These are phyloP conservation scores for Tetraselmis striata DNA, from an alignment of 139 green algal species.

Conservation along the genomic window DNA sequence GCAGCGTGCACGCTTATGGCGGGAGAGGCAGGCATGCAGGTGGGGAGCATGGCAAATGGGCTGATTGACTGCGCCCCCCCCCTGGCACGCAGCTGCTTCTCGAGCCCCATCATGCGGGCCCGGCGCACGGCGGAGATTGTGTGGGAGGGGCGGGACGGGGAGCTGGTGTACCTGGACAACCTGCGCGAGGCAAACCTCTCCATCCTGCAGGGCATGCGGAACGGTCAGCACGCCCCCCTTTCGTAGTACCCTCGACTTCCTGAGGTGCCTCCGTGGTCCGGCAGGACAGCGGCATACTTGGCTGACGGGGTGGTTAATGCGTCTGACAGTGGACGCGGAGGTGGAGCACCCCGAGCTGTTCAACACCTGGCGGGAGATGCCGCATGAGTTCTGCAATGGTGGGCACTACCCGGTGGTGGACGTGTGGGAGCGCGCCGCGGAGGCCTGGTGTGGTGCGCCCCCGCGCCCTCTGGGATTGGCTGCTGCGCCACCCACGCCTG, in stretches of 20 bases:
- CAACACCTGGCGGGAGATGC: slow-evolving; percentile 43
- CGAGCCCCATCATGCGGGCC: slow-evolving; percentile 47
- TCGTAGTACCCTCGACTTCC: too few species aligned
- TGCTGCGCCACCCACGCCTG: too few species aligned
- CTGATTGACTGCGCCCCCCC: too few species aligned
- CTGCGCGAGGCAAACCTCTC: slow-evolving; percentile 49
- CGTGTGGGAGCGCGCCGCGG: slow-evolving; percentile 34
- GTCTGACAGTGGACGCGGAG: slow-evolving; percentile 40
- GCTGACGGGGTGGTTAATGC: too few species aligned
- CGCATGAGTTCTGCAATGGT: slow-evolving; percentile 48
- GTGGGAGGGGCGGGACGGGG: slow-evolving; percentile 36
- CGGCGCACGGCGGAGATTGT: slow-evolving; percentile 39
- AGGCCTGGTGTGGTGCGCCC: slow-evolving; percentile 37
- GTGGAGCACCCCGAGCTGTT: slow-evolving; percentile 36
- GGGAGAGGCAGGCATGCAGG: too few species aligned
- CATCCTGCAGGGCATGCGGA: slow-evolving; percentile 45
- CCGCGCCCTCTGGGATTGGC: too few species aligned
- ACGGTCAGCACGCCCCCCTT: too few species aligned
- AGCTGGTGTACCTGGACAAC: slow-evolving; percentile 30
- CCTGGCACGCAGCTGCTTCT: slow-evolving; percentile 41
- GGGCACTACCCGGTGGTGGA: slow-evolving; percentile 49
- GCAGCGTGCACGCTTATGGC: too few species aligned
- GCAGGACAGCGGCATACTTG: too few species aligned
- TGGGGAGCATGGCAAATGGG: too few species aligned
- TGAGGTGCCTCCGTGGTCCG: too few species aligned